Evolutionary conservation across 352 stramenopile genomes (phyloP).

Genomic region (Phytophthora colocasiae): DNA sequence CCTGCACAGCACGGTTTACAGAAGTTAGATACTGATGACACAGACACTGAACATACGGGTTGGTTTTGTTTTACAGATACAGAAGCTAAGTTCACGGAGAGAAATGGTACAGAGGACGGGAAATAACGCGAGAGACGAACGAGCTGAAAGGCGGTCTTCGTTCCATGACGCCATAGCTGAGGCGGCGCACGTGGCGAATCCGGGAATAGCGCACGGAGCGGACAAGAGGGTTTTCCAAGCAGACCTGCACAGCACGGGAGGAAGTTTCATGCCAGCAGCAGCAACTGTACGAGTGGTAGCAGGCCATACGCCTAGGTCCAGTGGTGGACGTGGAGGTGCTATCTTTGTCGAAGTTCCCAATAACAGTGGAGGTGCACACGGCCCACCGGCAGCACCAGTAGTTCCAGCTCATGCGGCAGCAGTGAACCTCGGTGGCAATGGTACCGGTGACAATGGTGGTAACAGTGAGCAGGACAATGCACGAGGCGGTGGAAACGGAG

Average conservation of each 20-base stretch:
- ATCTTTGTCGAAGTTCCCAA: background rate
- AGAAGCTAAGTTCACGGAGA: too few species aligned
- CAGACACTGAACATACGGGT: too few species aligned
- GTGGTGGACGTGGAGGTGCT: background rate
- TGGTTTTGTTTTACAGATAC: background rate
- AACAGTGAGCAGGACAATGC: too few species aligned
- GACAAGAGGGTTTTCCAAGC: background rate
- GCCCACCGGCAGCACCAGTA: background rate
- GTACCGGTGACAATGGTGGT: too few species aligned
- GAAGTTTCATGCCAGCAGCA: background rate
- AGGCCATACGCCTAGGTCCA: background rate
- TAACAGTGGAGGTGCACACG: background rate
- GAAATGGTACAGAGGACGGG: background rate
- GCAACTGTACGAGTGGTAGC: background rate
- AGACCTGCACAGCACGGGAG: background rate
- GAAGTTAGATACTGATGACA: too few species aligned
- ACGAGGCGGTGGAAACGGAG: too few species aligned
- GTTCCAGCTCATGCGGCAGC: too few species aligned
- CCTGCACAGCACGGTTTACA: too few species aligned
- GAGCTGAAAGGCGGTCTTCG: background rate
- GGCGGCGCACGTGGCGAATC: background rate
- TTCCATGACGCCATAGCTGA: background rate
- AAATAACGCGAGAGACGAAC: background rate
- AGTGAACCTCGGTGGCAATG: too few species aligned
- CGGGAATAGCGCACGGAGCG: background rate